Evolutionary conservation across 805 yeast species (phyloP), one percentile per base, ranked within the genome.

Genomic region (Metschnikowia amazonensis): DNA sequence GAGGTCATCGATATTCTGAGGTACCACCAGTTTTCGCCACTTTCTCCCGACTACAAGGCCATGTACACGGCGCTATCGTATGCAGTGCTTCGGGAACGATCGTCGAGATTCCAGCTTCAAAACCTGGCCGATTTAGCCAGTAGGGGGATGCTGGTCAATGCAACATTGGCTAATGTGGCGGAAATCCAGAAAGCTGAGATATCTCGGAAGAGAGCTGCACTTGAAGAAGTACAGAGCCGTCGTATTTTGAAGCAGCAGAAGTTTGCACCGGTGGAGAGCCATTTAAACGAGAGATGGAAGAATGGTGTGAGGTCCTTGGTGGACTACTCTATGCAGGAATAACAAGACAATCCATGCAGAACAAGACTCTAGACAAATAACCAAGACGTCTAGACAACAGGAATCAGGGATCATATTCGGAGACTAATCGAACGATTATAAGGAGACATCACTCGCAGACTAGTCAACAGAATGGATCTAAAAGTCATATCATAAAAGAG

Each of bases 211-310:
- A 57, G 76, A 36, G 61, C 60, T 41, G 64, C 60, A 36, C 62
- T 78, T 7, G 75, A 75, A 5, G 77, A 72, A 4, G 45, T 79
- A 13, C 69, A 74, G 37, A 49, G 42, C 10, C 63, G 62, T 20
- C 60, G 88, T 20, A 69, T 74, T 50, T 59, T 58, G 27, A 56
- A 70, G 39, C 82, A 81, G 59, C 25, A 53, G 4, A 68, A 73
- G 14, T 72, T 66, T 43, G 64, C 66, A 50, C 78, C 80, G 0
- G 66, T 70, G 21, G 58, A 73, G 44, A 71, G 69, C 27, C 75
- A 74, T 46, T 62, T 79, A 44, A 59, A 64, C n/a, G 64, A 68
- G 8, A 64, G 77, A 52, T 80, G 86, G 84, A 65, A 62, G 36
- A 77, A 75, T 6, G 76, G 74, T 21, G 59, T 81, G 23, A 65